Evolutionary conservation across 352 stramenopile species (phyloP).

Genomic region (Phytophthora pseudosyringae): DNA sequence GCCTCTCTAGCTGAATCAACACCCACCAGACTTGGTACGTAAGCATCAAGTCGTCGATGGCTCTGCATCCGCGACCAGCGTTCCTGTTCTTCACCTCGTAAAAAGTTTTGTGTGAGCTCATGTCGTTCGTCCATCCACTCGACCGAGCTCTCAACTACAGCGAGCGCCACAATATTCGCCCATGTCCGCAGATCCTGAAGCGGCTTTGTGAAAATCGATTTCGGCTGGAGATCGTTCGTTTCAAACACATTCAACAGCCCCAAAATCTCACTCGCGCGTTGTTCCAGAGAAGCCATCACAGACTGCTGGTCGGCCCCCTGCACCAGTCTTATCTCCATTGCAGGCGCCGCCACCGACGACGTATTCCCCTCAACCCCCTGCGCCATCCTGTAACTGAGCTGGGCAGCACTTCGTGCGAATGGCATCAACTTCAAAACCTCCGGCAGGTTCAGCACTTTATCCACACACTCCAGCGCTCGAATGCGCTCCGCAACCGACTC

Average conservation of each 20-base stretch:
- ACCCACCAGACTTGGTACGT: slow-evolving; percentile 65
- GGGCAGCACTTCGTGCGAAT: slow-evolving; percentile 58
- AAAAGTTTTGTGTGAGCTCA: slow-evolving; percentile 41
- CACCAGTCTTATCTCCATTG: slow-evolving; percentile 69
- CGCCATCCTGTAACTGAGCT: slow-evolving; percentile 43
- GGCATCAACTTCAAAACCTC: slow-evolving; percentile 77
- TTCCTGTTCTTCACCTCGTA: slow-evolving; percentile 35
- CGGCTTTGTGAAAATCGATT: slow-evolving; percentile 58
- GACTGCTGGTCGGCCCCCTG: slow-evolving; percentile 35
- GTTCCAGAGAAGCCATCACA: slow-evolving; percentile 48
- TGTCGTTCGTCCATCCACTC: slow-evolving; percentile 68
- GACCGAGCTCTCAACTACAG: slow-evolving; percentile 53
- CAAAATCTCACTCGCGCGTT: slow-evolving; percentile 42
- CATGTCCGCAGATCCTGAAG: slow-evolving; percentile 63
- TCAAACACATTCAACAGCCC: slow-evolving; percentile 75
- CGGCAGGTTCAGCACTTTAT: slow-evolving; percentile 51
- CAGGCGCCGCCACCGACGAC: slow-evolving; percentile 38
- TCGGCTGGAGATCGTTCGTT: slow-evolving; percentile 35
- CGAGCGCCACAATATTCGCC: slow-evolving; percentile 60
- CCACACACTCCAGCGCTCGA: slow-evolving; percentile 53
- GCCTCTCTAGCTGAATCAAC: slow-evolving; percentile 61
- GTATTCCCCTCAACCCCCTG: slow-evolving; percentile 4
- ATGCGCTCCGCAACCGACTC: slow-evolving; percentile 35
- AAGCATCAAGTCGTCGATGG: slow-evolving; percentile 65
- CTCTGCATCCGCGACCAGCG: slow-evolving; percentile 34